Evolutionary conservation across 345 rosid species (phyloP).

Genomic region (Lepidium aucheri): DNA sequence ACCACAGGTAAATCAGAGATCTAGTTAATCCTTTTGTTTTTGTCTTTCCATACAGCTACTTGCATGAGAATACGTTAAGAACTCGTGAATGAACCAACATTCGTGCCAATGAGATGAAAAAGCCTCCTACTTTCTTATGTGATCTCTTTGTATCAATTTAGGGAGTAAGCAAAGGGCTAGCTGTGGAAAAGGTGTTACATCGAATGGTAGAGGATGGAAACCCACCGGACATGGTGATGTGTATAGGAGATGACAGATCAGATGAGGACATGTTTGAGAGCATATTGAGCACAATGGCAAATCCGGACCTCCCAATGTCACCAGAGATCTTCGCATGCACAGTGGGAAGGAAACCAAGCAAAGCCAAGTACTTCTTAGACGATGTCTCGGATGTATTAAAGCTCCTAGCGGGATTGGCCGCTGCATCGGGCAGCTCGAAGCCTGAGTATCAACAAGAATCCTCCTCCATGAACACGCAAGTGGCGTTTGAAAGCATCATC

Average conservation of each 20-base stretch:
- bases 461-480: slow-evolving; percentile 16
- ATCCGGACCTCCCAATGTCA: slow-evolving; percentile 41
- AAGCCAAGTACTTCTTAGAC: slow-evolving; percentile 78
- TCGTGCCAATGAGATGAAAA: neutral
- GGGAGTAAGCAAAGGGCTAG: slow-evolving; percentile 87
- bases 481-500: slow-evolving; percentile 54
- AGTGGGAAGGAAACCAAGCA: slow-evolving; percentile 81
- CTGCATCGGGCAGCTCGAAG: slow-evolving; percentile 39
- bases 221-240: slow-evolving; percentile 76
- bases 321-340: slow-evolving; percentile 91
- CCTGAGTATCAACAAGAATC: slow-evolving; percentile 24
- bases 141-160: slow-evolving; percentile 19
- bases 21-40: neutral
- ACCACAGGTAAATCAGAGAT: slow-evolving; percentile 53
- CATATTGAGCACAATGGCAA: slow-evolving; percentile 43
- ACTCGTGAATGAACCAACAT: neutral
- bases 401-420: slow-evolving; percentile 63
- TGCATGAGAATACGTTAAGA: neutral
- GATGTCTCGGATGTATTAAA: slow-evolving; percentile 52
- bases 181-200: slow-evolving; percentile 55
- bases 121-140: neutral
- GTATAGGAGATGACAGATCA: slow-evolving; percentile 85
- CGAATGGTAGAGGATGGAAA: slow-evolving; percentile 42
- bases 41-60: neutral
- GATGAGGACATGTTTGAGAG: slow-evolving; percentile 95